Evolutionary conservation across 148 eudicot genomes (phyloP), one percentile per base, ranked within the genome.

Genomic region (Rhododendron williamsianum): DNA sequence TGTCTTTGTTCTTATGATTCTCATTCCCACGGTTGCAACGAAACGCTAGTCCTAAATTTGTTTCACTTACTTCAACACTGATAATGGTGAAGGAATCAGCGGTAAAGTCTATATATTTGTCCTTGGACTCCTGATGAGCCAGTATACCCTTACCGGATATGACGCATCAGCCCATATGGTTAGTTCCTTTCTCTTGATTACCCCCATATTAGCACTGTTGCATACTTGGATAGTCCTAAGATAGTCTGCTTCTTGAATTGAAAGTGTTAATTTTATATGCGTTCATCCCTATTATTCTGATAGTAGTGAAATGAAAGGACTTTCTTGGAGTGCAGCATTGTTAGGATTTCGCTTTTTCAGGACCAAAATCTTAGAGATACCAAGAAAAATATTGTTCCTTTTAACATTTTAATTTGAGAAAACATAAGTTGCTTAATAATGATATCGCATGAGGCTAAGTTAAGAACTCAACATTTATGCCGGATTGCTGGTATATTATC

Each of bases 101-200:
- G 92, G 89, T 87, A 87, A 84, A 88, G n/a, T 90, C 54, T 97
- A 97, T 87, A 97, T 95, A 86, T 97, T 97, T 86, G 87, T 92
- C 82, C 91, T 97, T 67, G 98, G 99, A 76, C 98, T 97, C 78
- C 88, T 97, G 46, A 95, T 97, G 99, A 97, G 98, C 90, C 98
- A 97, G 87, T 97, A 97, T 86, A 95, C 98, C 2, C 85, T 97
- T 38, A 87, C 94, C 4, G 99, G 99, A 16, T 97, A 93, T 63
- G 99, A 97, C 87, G 99, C 99, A 83, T 97, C 99, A 89, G 99
- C 98, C 48, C 98, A 95, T 84, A 95, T 97, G 99, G 98, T 97
- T 78, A 85, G 91, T 80, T 85, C 49, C 54, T 67, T 30, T 74
- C 38, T 72, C 48, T 83, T 69, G 23, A 74, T 71, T 60, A 38